Conservation (phyloP, 192 early-diverging fungal species). For the Linnemannia exigua region DNA sequence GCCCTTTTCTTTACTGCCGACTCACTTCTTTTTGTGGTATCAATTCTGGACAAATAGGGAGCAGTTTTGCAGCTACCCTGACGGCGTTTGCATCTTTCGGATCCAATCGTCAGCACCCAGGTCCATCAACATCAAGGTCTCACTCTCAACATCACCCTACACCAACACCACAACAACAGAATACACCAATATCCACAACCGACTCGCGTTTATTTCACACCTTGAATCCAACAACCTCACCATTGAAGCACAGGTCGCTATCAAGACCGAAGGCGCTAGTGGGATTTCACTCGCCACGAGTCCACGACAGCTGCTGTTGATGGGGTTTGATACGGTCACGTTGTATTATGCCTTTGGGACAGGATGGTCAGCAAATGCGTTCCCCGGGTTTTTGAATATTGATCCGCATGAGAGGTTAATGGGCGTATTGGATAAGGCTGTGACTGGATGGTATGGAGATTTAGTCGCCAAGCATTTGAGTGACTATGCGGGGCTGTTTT, state of each 20-base stretch:
- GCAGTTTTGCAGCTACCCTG: conserved; percentile 38
- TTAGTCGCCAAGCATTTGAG: conserved; percentile 10
- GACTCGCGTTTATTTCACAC: not conserved
- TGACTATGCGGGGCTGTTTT: conserved; percentile 8
- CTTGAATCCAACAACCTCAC: conserved; percentile 14
- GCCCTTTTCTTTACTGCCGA: not conserved
- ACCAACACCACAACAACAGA: not conserved
- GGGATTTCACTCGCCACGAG: conserved; percentile 19
- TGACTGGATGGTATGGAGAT: conserved; percentile 17
- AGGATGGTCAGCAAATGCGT: conserved; percentile 3
- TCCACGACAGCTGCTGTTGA: conserved; percentile 4
- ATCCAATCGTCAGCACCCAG: conserved; percentile 13
- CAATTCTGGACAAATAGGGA: conserved; percentile 1
- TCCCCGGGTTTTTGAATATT: conserved; percentile 8
- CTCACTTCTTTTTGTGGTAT: not conserved
- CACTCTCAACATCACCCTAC: not conserved
- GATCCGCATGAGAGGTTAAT: conserved; percentile 17
- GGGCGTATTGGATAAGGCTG: not conserved
- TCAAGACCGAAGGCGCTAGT: conserved; percentile 17
- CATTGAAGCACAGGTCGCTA: conserved; percentile 15
- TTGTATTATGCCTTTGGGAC: conserved; percentile 20
- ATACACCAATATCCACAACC: conserved; percentile 28
- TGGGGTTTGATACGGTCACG: conserved; percentile 16
- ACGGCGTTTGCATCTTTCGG: conserved; percentile 20
- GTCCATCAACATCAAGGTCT: conserved; percentile 26